Evolutionary conservation across 768 basidiomycete species (phyloP).

Genomic region (Crucibulum laeve): DNA sequence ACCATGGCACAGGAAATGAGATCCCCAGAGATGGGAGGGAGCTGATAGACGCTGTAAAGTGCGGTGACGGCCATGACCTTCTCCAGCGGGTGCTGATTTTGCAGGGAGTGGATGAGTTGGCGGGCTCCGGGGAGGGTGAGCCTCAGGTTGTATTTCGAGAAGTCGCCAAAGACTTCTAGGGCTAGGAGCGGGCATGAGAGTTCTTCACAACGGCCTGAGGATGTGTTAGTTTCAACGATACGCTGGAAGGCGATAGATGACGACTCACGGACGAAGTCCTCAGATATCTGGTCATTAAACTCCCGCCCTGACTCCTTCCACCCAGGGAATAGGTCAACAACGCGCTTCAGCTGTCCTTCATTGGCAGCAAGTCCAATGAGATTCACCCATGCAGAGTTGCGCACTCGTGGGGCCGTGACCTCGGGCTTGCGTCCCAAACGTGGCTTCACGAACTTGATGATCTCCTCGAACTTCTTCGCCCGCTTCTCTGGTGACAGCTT

Average conservation of each 20-base stretch:
- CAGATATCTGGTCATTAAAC: slow-evolving; percentile 34
- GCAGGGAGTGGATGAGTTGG: slow-evolving; percentile 53
- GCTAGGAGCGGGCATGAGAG: slow-evolving; percentile 52
- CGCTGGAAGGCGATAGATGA: neutral
- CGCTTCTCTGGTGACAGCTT: slow-evolving; percentile 26
- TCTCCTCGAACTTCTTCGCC: slow-evolving; percentile 25
- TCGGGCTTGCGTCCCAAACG: slow-evolving; percentile 35
- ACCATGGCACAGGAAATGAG: slow-evolving; percentile 54
- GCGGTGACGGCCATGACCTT: slow-evolving; percentile 46
- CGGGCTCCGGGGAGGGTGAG: slow-evolving; percentile 50
- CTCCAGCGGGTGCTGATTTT: slow-evolving; percentile 39
- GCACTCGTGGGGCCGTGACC: slow-evolving; percentile 28
- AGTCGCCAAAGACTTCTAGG: slow-evolving; percentile 57
- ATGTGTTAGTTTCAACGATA: neutral
- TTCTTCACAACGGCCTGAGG: slow-evolving; percentile 57
- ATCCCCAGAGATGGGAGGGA: slow-evolving; percentile 52
- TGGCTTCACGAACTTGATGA: slow-evolving; percentile 29
- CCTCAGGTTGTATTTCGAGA: slow-evolving; percentile 53
- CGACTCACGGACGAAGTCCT: slow-evolving; percentile 52
- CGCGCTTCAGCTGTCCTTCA: slow-evolving; percentile 41
- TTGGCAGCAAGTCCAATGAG: slow-evolving; percentile 47
- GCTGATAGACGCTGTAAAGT: slow-evolving; percentile 49
- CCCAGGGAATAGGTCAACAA: slow-evolving; percentile 41
- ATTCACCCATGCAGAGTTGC: slow-evolving; percentile 44
- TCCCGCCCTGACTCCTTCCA: slow-evolving; percentile 42